Evolutionary conservation across 257 asterid species (phyloP).

Genomic region (Capsicum pubescens): DNA sequence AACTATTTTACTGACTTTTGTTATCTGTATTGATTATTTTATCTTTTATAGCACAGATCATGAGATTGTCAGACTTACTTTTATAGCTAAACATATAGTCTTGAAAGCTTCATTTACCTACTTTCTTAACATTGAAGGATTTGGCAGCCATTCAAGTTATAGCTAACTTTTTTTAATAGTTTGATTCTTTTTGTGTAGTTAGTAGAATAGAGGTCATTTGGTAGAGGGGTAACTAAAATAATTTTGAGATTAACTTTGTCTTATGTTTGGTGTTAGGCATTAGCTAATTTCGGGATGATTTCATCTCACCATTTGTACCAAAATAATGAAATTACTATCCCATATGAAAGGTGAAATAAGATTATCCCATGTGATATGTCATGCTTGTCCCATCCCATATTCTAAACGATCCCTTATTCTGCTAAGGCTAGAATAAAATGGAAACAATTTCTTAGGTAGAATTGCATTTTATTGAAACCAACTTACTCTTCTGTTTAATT

Average conservation of each 20-base stretch:
- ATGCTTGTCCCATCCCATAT: no score
- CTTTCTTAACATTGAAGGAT: background rate
- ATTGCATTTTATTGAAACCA: background rate
- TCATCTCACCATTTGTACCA: no score
- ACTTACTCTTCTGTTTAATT: background rate
- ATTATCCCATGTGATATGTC: no score
- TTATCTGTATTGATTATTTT: background rate
- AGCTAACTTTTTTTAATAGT: background rate
- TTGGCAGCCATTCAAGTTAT: slow-evolving; percentile 26
- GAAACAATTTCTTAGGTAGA: background rate
- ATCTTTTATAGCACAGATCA: background rate
- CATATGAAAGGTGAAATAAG: no score
- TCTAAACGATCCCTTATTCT: background rate
- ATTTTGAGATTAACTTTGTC: no score
- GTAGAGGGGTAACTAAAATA: no score
- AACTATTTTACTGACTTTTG: slow-evolving; percentile 2
- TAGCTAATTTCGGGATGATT: no score
- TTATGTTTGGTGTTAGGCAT: no score
- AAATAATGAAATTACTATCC: no score
- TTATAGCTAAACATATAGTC: background rate
- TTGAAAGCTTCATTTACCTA: background rate
- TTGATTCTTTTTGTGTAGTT: background rate
- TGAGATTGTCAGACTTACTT: background rate
- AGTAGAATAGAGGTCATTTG: no score
- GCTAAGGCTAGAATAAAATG: background rate